phyloP scores from a whole-genome alignment of 768 basidiomycete species.

The Cystobasidium ongulense region DNA sequence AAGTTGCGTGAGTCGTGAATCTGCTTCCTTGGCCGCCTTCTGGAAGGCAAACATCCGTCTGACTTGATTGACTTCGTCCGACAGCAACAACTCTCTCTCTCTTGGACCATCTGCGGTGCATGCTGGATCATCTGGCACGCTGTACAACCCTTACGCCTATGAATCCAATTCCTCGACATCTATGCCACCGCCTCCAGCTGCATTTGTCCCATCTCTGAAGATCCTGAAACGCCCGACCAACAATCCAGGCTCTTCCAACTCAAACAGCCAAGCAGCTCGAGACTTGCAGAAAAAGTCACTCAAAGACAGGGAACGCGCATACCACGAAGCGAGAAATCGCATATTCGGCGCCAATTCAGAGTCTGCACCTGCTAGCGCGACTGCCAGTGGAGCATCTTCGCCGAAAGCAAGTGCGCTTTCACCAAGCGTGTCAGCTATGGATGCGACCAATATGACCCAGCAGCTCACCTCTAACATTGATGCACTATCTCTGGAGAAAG shows the following conservation, averaged over 20 bases:
- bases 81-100: constrained; percentile 27
- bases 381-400: not conserved
- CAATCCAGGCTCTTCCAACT: not conserved
- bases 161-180: not conserved
- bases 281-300: constrained; percentile 1
- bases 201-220: constrained; percentile 24
- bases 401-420: not conserved
- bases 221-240: constrained; percentile 18
- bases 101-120: constrained; percentile 1
- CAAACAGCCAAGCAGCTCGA: not conserved
- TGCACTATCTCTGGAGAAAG: not conserved
- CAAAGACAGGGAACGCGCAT: constrained; percentile 20
- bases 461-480: not conserved
- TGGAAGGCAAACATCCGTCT: not conserved
- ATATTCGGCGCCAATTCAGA: constrained; percentile 8
- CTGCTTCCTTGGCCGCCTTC: not conserved
- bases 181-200: not conserved
- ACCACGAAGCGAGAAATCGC: constrained; percentile 19
- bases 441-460: not conserved
- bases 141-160: not conserved
- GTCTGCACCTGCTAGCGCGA: not conserved
- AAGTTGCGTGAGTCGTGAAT: constrained; percentile 8
- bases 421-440: not conserved
- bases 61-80: not conserved
- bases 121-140: not conserved